A percentile compares a stretch with the other conserved stretches of the same genome.
These are phyloP conservation scores for Hygrophoropsis aurantiaca DNA, from an alignment of 768 basidiomycete species.

Conservation along the genomic window DNA sequence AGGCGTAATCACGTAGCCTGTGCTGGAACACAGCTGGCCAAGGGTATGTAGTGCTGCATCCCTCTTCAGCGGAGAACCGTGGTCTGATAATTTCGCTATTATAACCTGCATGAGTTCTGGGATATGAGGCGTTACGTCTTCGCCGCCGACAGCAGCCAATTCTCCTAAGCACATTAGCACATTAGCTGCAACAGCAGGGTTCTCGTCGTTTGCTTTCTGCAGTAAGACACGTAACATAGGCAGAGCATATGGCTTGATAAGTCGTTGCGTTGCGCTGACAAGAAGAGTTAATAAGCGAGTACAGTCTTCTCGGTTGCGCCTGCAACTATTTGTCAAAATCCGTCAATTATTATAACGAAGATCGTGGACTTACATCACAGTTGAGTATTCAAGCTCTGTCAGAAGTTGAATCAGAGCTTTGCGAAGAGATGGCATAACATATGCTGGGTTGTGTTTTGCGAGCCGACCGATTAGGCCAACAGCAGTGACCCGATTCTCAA, in stretches of 20 bases:
- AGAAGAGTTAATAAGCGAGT: slow-evolving; percentile 87
- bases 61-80: slow-evolving; percentile 74
- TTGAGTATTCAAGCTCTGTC: slow-evolving; percentile 96
- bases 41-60: slow-evolving; percentile 93
- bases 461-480: slow-evolving; percentile 90
- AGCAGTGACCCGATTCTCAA: slow-evolving; percentile 90
- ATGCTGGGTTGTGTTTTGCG: slow-evolving; percentile 94
- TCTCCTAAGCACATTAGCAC: slow-evolving; percentile 95
- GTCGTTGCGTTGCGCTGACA: slow-evolving; percentile 86
- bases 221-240: slow-evolving; percentile 93
- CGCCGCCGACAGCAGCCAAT: slow-evolving; percentile 88
- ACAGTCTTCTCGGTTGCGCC: slow-evolving; percentile 88
- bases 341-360: background rate
- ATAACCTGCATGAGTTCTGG: slow-evolving; percentile 89
- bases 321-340: too few relatives aligned
- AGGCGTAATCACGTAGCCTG: slow-evolving; percentile 91
- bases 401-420: slow-evolving; percentile 95
- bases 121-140: slow-evolving; percentile 82
- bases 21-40: slow-evolving; percentile 94
- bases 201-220: slow-evolving; percentile 82
- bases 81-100: slow-evolving; percentile 86
- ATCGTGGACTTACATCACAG: slow-evolving; percentile 63
- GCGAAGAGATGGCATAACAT: slow-evolving; percentile 95
- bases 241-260: slow-evolving; percentile 94
- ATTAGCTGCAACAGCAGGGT: slow-evolving; percentile 87